Conservation (phyloP, 805 yeast genomes). For the Dipodascus geniculatus region DNA sequence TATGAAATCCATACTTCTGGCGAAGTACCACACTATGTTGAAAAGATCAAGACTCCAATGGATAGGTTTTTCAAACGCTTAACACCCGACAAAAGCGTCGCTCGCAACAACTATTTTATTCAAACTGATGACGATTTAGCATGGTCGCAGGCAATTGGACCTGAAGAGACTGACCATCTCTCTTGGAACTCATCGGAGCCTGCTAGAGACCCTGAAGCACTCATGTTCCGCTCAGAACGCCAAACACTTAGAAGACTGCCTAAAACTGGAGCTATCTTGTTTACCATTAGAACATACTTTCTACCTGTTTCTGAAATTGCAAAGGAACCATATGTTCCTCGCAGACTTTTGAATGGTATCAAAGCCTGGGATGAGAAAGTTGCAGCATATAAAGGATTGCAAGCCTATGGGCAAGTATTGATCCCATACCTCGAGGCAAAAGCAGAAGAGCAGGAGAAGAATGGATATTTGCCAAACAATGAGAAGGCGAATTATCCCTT, state of each 20-base stretch:
- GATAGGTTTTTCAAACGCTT: constrained; percentile 49
- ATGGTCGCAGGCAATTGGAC: constrained; percentile 56
- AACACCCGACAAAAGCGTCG: constrained; percentile 51
- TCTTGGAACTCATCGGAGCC: constrained; percentile 55
- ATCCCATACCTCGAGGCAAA: constrained; percentile 41
- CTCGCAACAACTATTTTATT: constrained; percentile 47
- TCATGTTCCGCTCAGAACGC: constrained; percentile 53
- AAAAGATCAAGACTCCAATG: constrained; percentile 50
- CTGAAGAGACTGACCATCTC: constrained; percentile 37
- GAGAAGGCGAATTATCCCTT: neutral
- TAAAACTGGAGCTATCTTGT: constrained; percentile 41
- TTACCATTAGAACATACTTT: constrained; percentile 49
- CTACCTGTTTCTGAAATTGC: constrained; percentile 31
- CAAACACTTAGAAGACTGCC: constrained; percentile 55
- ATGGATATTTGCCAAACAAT: neutral
- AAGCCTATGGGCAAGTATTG: constrained; percentile 39
- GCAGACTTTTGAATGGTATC: constrained; percentile 47
- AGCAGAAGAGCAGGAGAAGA: constrained; percentile 33
- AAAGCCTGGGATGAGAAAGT: constrained; percentile 51
- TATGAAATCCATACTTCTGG: constrained; percentile 51
- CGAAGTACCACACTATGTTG: constrained; percentile 54
- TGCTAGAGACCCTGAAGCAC: constrained; percentile 35
- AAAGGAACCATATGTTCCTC: constrained; percentile 50
- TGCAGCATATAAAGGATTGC: constrained; percentile 46
- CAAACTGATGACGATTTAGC: constrained; percentile 53